Base-by-base conservation (phyloP, 2,329 filamentous ascomycete genomes). In the Epichloe sylvatica region DNA sequence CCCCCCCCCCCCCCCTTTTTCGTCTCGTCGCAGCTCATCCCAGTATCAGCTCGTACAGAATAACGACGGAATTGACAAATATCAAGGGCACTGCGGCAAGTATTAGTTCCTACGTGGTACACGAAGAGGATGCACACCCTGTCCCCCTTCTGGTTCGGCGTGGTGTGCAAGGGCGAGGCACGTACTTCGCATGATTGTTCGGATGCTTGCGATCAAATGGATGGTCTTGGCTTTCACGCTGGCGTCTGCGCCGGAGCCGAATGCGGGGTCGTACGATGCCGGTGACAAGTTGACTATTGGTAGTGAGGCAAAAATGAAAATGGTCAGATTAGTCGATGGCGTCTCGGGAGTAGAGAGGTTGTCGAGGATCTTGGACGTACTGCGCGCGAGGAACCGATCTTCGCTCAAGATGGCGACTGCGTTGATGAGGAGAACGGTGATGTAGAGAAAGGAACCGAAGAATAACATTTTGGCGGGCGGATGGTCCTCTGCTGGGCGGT, bases 331-430 rank as follows among this genome's bases (percentile, higher is more conserved):
- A 46, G 25, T 23, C 17, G 19, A 3, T 42, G 36, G 17, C 17
- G 25, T 17, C 9, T 40, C 17, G 36, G 11, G 30, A 30, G 8
- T 30, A 30, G 8, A 30, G 11, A 11, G 19, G 19, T 19, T 19
- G 19, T 19, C 19, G 19, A 19, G 19, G 19, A 19, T 19, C 19
- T 19, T 19, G 19, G 33, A 53, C 67, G 56, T 63, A 70, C 67
- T 94, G 58, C 66, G 83, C 70, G 84, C 69, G 57, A 95, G 85
- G 68, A 95, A 95, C 54, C 89, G 84, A 70, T 95, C 89, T 78
- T 95, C 90, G 59, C 88, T 94, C 56, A 97, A 84, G 63, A 96
- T 81, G 55, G 90, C 88, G 64, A 97, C 84, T 57, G 88, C 87
- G 69, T 98, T 98, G 69, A 92, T 82, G 64, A 97, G 78, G 62